A percentile compares a stretch with the other conserved stretches of the same genome.
These are phyloP conservation scores for Colletotrichum zoysiae DNA, from an alignment of 2,329 filamentous ascomycete genomes.

Conservation along the genomic window DNA sequence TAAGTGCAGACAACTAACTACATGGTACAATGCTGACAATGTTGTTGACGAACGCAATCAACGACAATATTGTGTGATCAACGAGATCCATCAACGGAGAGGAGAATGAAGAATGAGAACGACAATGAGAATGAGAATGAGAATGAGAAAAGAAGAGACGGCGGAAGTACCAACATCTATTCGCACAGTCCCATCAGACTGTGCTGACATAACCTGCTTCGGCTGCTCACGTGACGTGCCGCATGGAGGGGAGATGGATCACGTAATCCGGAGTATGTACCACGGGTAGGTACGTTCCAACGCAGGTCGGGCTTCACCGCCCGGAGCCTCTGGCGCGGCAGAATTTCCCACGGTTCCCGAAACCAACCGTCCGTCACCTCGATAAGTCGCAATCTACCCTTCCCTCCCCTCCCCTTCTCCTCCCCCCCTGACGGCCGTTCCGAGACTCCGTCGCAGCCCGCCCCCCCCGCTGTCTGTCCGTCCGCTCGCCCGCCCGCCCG, in stretches of 20 bases:
- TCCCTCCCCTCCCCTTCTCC: background rate
- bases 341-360: slow-evolving; percentile 41
- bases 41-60: too few species aligned
- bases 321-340: slow-evolving; percentile 34
- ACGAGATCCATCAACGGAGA: too few species aligned
- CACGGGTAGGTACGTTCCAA: background rate
- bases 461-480: slow-evolving; percentile 11
- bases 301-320: slow-evolving; percentile 21
- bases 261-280: background rate
- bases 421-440: slow-evolving; percentile 24
- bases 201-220: background rate
- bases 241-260: background rate
- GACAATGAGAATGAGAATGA: too few species aligned
- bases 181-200: background rate
- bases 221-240: background rate
- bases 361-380: slow-evolving; percentile 23
- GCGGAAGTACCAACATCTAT: background rate
- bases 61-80: too few species aligned
- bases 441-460: slow-evolving; percentile 24
- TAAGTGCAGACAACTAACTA: too few species aligned
- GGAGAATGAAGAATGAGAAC: too few species aligned
- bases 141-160: too few species aligned
- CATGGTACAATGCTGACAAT: too few species aligned
- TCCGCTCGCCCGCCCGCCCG: background rate
- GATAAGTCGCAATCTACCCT: slow-evolving; percentile 3